Percentiles rank a stretch among this genome's conserved stretches.
These are phyloP conservation scores for Syncephalastrum contaminatum DNA, from an alignment of 371 early-diverging fungal genomes.

Conservation along the genomic window DNA sequence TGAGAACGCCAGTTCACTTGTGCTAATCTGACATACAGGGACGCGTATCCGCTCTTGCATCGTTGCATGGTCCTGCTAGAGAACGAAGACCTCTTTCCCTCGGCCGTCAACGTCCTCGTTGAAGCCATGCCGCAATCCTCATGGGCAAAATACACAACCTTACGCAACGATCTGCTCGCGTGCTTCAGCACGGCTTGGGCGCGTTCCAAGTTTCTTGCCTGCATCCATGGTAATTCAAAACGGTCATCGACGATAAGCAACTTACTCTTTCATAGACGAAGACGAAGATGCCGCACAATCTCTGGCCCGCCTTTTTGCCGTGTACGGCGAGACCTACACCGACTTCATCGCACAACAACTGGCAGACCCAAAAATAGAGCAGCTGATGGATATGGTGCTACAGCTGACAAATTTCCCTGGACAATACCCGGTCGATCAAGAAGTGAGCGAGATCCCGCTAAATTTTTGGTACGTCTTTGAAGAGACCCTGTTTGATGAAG, in stretches of 20 bases:
- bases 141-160: conserved; percentile 35
- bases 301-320: conserved; percentile 60
- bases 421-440: conserved; percentile 70
- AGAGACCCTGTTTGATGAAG: conserved; percentile 59
- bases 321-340: conserved; percentile 72
- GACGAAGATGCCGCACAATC: conserved; percentile 57
- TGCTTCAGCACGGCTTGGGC: conserved; percentile 59
- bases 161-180: conserved; percentile 51
- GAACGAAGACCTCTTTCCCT: conserved; percentile 46
- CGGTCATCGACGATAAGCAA: neutral
- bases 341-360: conserved; percentile 57
- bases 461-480: conserved; percentile 76
- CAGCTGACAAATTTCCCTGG: conserved; percentile 72
- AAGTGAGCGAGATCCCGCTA: conserved; percentile 67
- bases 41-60: conserved; percentile 41
- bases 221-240: conserved; percentile 40
- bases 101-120: conserved; percentile 52
- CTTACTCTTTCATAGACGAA: conserved; percentile 31
- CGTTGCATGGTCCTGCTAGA: conserved; percentile 39
- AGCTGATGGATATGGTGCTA: conserved; percentile 64
- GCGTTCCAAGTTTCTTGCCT: conserved; percentile 37
- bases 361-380: conserved; percentile 40
- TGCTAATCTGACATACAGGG: conserved; percentile 13
- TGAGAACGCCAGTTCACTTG: neutral
- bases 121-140: conserved; percentile 52